Conservation (phyloP, 202 grass and related monocot species). For the Cymbopogon flexuosus region DNA sequence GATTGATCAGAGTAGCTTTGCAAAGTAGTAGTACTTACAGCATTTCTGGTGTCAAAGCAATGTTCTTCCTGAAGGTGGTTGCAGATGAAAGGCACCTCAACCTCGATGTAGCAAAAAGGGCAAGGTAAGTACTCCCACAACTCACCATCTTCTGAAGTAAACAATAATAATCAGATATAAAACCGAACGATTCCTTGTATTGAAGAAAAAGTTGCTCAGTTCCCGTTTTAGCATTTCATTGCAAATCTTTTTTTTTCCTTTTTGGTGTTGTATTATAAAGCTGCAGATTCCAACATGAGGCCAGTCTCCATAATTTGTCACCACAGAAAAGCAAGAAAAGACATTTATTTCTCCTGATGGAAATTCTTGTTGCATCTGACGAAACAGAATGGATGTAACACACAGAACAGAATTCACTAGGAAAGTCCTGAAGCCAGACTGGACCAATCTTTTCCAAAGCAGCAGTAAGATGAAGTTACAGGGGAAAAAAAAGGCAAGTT, state of each 20-base stretch:
- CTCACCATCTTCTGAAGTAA: constrained; percentile 53
- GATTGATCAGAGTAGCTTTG: background rate
- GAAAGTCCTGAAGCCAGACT: background rate
- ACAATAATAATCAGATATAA: background rate
- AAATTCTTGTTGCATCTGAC: constrained; percentile 14
- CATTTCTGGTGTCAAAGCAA: constrained; percentile 81
- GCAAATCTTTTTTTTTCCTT: background rate
- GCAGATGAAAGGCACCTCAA: constrained; percentile 69
- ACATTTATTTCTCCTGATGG: background rate
- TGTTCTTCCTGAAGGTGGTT: constrained; percentile 89
- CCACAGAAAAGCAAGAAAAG: background rate
- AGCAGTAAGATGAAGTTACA: background rate
- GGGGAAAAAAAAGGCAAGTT: constrained; percentile 8
- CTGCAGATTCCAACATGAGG: background rate
- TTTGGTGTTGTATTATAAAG: background rate
- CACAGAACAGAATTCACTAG: background rate
- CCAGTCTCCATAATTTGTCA: background rate
- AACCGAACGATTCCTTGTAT: background rate
- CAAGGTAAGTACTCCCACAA: constrained; percentile 85
- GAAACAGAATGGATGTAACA: constrained; percentile 3
- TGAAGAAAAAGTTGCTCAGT: background rate
- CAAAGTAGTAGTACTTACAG: constrained; percentile 33
- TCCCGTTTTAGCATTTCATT: background rate
- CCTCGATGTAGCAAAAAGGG: constrained; percentile 83
- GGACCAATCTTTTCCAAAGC: constrained; percentile 5